Conservation (phyloP, 352 stramenopile genomes). For the Achlya hypogyna region DNA sequence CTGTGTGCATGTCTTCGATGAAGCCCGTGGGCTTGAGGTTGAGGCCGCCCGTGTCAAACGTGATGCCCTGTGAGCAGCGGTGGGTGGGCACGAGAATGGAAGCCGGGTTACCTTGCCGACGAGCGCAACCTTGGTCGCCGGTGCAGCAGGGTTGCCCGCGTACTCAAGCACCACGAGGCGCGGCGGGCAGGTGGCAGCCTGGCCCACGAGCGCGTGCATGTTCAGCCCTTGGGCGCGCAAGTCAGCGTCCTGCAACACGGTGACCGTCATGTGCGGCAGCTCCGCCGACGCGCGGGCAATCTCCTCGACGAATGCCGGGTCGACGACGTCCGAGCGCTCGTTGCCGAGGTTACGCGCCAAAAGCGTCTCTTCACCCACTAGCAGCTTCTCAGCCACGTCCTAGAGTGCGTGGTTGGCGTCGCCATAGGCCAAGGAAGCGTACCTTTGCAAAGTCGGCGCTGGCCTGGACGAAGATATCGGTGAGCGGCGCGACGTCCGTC, state of each 20-base stretch:
- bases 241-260: conserved; percentile 71
- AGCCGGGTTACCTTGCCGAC: conserved; percentile 87
- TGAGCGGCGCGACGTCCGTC: conserved; percentile 28
- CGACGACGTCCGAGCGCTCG: conserved; percentile 65
- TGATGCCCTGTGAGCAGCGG: conserved; percentile 45
- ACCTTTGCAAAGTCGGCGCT: conserved; percentile 4
- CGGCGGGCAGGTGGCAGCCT: conserved; percentile 55
- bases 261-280: conserved; percentile 69
- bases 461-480: conserved; percentile 18
- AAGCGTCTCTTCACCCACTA: conserved; percentile 70
- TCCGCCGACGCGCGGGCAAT: conserved; percentile 49
- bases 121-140: conserved; percentile 60
- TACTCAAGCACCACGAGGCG: conserved; percentile 83
- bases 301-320: conserved; percentile 74
- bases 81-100: not conserved
- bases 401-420: not conserved
- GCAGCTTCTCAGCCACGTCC: conserved; percentile 55
- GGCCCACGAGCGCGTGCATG: conserved; percentile 78
- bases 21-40: conserved; percentile 89
- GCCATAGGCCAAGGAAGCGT: not conserved
- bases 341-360: conserved; percentile 81
- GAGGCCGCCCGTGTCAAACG: conserved; percentile 92
- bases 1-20: conserved; percentile 90
- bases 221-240: conserved; percentile 69
- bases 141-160: conserved; percentile 44